A percentile compares a stretch with the other conserved stretches of the same genome.
These are phyloP conservation scores for Chaetomiaceae sp. DNA, from an alignment of 2,329 filamentous ascomycete species.

Conservation along the genomic window DNA sequence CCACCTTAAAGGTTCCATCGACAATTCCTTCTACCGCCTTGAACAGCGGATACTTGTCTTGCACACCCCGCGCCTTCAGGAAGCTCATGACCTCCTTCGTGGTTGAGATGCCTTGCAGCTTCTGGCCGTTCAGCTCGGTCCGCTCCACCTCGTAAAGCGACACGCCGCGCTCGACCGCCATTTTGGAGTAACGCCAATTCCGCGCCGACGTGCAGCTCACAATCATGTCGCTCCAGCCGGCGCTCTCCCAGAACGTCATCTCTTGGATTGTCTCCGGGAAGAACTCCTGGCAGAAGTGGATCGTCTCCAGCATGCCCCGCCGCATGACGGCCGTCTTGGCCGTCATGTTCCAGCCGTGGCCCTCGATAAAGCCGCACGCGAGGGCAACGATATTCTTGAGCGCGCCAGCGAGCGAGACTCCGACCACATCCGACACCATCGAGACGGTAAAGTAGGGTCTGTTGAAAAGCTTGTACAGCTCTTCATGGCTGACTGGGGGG, in stretches of 20 bases:
- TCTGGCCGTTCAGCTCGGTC: slow-evolving; percentile 90
- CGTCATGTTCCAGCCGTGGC: slow-evolving; percentile 95
- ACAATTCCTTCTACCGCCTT: slow-evolving; percentile 76
- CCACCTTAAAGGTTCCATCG: slow-evolving; percentile 68
- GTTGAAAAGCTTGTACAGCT: slow-evolving; percentile 84
- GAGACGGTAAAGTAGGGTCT: slow-evolving; percentile 96
- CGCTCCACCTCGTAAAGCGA: slow-evolving; percentile 83
- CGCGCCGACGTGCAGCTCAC: slow-evolving; percentile 88
- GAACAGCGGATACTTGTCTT: slow-evolving; percentile 85
- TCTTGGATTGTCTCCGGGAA: slow-evolving; percentile 77
- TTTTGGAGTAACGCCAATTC: slow-evolving; percentile 91
- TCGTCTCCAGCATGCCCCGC: slow-evolving; percentile 91
- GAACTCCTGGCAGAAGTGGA: slow-evolving; percentile 91
- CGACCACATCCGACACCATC: slow-evolving; percentile 91
- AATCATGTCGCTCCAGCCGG: slow-evolving; percentile 91
- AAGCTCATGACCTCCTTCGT: slow-evolving; percentile 89
- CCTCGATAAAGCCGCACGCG: slow-evolving; percentile 91
- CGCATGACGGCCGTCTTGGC: slow-evolving; percentile 99
- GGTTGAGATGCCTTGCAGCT: slow-evolving; percentile 89
- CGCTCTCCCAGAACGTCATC: slow-evolving; percentile 92
- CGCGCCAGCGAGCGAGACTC: slow-evolving; percentile 88
- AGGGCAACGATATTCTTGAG: slow-evolving; percentile 96
- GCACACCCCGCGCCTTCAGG: slow-evolving; percentile 70
- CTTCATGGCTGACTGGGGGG: slow-evolving; percentile 77
- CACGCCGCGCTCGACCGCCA: slow-evolving; percentile 74